Evolutionary conservation across 352 stramenopile species (phyloP).

Genomic region (Phytophthora fragariae): DNA sequence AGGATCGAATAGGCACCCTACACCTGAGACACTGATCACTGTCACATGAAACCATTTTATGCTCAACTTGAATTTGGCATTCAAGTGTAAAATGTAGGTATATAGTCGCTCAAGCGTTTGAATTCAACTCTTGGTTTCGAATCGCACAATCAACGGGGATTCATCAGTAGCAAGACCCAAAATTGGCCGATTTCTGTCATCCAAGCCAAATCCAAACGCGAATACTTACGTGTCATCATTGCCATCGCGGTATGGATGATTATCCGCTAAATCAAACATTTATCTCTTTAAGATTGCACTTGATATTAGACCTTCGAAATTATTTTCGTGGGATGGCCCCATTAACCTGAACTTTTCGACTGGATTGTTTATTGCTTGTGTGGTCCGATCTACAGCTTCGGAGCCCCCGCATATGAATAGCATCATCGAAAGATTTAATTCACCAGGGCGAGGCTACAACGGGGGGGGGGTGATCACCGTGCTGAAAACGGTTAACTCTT

Average conservation of each 20-base stretch:
- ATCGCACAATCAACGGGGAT: neutral
- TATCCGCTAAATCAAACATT: neutral
- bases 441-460: too few species aligned
- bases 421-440: too few species aligned
- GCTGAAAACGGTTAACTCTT: too few species aligned
- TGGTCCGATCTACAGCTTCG: too few species aligned
- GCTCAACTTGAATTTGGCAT: neutral
- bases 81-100: neutral
- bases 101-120: neutral
- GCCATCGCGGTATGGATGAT: neutral
- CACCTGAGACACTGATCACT: neutral
- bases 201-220: neutral
- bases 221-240: neutral
- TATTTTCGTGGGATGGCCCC: neutral
- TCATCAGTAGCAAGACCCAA: neutral
- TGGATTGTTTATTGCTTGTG: too few species aligned
- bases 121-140: neutral
- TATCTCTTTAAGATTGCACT: neutral
- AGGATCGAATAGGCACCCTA: neutral
- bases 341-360: too few species aligned
- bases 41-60: neutral
- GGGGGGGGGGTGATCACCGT: too few species aligned
- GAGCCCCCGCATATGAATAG: too few species aligned
- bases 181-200: neutral
- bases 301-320: neutral